Base-by-base conservation (phyloP, 2,329 filamentous ascomycete species). In the Periconia sp. region DNA sequence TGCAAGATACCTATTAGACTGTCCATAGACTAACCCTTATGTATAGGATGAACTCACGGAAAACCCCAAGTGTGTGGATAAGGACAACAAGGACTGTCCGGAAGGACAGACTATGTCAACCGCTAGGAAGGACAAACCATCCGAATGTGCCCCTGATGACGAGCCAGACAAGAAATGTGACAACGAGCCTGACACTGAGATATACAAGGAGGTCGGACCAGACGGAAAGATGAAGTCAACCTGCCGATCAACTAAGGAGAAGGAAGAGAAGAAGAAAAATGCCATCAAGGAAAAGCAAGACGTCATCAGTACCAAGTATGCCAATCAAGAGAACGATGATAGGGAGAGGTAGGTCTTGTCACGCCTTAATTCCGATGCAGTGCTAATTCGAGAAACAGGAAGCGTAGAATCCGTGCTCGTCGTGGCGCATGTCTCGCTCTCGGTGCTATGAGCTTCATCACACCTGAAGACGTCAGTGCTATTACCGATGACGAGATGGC, bases 401-500 rank as follows among this genome's bases (percentile, higher is more conserved):
- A 43, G 25, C 15, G 32, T 9, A 36, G 22, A 15, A 37, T 37
- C 31, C 10, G 40, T n/a, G 40, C 40, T 13, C 40, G 40, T 10
- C 21, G 40, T n/a, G 40, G 40, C 17, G 40, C 40, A 16, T 43
- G 40, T 30, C 24, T 43, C n/a, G 40, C 40, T 26, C 23, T 43
- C 3, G 40, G 40, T 15, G 40, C 40, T 21, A 28, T 43, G 40
- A 43, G 19, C 13, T 43, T 12, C 12, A 36, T 43, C 13, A 6
- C 40, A 6, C 10, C 18, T 3, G 40, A 9, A 6, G 40, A 43
- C 17, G 22, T 36, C 5, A 15, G n/a, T 13, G 11, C 7, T 8
- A 18, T 43, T 12, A 37, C 31, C 11, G 40, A 36, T 4, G 31
- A 36, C 12, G 32, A 36, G 17, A 28, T 43, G 10, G 17, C n/a